phyloP scores from a whole-genome alignment of 2,329 filamentous ascomycete genomes.

The Paecilomyces sp. region DNA sequence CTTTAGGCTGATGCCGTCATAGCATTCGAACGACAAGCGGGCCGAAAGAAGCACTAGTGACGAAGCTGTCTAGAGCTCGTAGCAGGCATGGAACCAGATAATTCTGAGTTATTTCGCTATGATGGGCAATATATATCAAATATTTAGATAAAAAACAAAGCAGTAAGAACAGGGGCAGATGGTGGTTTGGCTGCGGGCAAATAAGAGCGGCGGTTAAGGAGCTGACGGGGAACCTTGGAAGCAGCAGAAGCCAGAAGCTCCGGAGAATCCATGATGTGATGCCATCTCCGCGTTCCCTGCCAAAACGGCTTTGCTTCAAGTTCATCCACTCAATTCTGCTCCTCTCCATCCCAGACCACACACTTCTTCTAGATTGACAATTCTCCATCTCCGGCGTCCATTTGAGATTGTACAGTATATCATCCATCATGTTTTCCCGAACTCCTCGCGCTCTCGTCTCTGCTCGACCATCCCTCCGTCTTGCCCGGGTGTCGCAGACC shows the following conservation, averaged over 20 bases:
- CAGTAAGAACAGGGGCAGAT: background rate
- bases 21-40: background rate
- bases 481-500: conserved; percentile 10
- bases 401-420: background rate
- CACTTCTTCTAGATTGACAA: background rate
- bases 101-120: background rate
- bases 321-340: background rate
- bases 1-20: background rate
- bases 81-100: background rate
- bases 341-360: background rate
- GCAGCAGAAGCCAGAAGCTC: conserved; percentile 5
- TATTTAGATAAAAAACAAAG: background rate
- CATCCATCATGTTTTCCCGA: conserved; percentile 36
- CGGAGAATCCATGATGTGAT: background rate
- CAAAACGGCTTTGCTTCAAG: conserved; percentile 23
- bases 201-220: background rate
- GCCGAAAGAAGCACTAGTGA: background rate
- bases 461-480: conserved; percentile 15
- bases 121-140: background rate
- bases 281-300: background rate
- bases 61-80: background rate
- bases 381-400: background rate
- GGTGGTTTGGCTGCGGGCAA: background rate
- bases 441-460: conserved; percentile 35
- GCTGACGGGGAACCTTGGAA: conserved; percentile 1